Base-by-base conservation (phyloP, 805 yeast species). In the Wilhelminamyces savonicus region DNA sequence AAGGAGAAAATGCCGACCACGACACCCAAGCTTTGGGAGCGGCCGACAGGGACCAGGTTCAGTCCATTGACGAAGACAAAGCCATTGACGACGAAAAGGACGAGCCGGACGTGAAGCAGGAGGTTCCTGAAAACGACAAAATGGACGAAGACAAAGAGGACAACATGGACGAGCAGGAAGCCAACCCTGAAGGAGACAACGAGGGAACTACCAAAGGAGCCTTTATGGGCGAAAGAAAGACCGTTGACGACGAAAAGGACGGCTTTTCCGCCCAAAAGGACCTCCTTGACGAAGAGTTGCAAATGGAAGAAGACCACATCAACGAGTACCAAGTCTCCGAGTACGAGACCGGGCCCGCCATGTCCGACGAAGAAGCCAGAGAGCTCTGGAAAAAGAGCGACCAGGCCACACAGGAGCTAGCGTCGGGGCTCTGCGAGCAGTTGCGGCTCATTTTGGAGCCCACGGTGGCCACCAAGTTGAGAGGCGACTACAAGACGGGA, bases 401-500 rank as follows among this genome's bases (percentile, higher is more conserved):
- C 47, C 54, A 76, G 13, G 75, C 83, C n/a, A 87, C 96, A 0
- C 82, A 80, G 33, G 97, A 88, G 39, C 62, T 92, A 21, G 82
- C 97, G 2, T 76, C 94, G 1, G 78, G 85, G 13, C 66, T 92
- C 23, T 81, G 95, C 52, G 99, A 92, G 59, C 98, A 92, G 56
- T 67, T 92, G 36, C 70, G 99, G 23, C 71, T 92, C 39, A 92
- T 92, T 50, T 64, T 92, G 40, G 97, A 88, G 53, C 99, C 99
- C 4, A 92, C 98, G 0, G 64, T 84, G 36, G 94, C 97, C n/a
- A 90, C 97, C 3, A 92, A 92, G 54, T 66, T 92, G 34, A 77
- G 74, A 39, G 99, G 99, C 50, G 98, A 92, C 54, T 92, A 86
- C 61, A 87, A 88, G 58, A 88, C 97, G 2, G 99, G 99, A 55